phyloP scores from a whole-genome alignment of 225 moss, liverwort and hornwort species.

The Antitrichia curtipendula region DNA sequence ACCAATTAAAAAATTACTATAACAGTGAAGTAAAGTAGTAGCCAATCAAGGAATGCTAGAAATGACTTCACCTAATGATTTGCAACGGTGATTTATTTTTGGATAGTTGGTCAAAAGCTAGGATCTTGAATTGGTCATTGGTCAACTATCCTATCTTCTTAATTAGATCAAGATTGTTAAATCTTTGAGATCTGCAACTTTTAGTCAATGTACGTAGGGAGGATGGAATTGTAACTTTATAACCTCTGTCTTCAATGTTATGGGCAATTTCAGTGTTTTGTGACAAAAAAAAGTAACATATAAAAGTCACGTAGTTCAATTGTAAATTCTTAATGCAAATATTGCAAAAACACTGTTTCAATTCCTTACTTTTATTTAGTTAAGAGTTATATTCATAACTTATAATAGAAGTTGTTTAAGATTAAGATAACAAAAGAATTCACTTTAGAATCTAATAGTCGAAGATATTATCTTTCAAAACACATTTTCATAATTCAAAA shows the following conservation, averaged over 20 bases:
- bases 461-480: neutral
- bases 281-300: neutral
- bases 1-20: neutral
- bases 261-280: neutral
- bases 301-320: neutral
- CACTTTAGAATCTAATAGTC: neutral
- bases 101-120: neutral
- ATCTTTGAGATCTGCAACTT: neutral
- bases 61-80: neutral
- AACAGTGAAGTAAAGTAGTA: neutral
- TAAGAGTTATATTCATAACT: neutral
- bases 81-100: neutral
- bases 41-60: neutral
- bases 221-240: too few relatives aligned
- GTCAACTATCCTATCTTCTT: accelerated
- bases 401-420: neutral
- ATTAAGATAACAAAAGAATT: neutral
- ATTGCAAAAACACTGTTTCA: neutral
- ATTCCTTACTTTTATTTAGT: too few relatives aligned
- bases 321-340: too few relatives aligned
- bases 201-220: neutral
- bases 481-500: neutral
- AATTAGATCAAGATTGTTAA: neutral
- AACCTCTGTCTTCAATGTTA: neutral
- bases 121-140: neutral